These are phyloP conservation scores for Cadophora malorum DNA, from an alignment of 2,329 filamentous ascomycete genomes.

Conservation along the genomic window DNA sequence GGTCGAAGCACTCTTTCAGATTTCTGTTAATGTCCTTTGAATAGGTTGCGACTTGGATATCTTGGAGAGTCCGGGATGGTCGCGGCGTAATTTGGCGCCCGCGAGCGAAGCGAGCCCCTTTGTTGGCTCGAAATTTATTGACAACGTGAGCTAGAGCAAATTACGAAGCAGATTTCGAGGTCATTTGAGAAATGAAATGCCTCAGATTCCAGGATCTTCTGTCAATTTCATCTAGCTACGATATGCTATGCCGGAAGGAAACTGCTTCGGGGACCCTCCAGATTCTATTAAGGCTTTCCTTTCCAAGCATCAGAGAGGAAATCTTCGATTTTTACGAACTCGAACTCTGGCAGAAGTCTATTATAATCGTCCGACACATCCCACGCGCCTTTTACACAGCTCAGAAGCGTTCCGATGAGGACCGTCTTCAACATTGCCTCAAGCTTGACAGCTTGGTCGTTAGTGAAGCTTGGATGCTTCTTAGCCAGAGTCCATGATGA, in stretches of 20 bases:
- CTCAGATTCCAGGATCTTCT: no score
- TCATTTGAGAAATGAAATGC: not conserved
- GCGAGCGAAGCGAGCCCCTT: not conserved
- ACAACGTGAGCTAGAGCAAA: no score
- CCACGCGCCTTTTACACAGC: slow-evolving; percentile 43
- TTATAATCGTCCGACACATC: slow-evolving; percentile 48
- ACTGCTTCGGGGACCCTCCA: not conserved
- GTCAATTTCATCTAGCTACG: no score
- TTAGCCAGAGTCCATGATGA: slow-evolving; percentile 46
- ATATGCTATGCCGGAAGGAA: not conserved
- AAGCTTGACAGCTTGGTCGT: slow-evolving; percentile 39
- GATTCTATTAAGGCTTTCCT: slow-evolving; percentile 35
- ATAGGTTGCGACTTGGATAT: no score
- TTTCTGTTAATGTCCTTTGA: no score
- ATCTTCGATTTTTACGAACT: slow-evolving; percentile 44
- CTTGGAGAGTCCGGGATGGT: no score
- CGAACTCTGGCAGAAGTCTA: slow-evolving; percentile 46
- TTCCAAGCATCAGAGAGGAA: slow-evolving; percentile 47
- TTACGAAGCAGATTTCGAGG: no score
- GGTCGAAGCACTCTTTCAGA: no score
- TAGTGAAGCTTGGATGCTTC: slow-evolving; percentile 44
- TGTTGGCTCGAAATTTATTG: no score
- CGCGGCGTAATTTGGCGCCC: not conserved
- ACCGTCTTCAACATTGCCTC: slow-evolving; percentile 38
- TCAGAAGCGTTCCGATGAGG: slow-evolving; percentile 47